Evolutionary conservation across 148 eudicot species (phyloP), one percentile per base, ranked within the genome.

Genomic region (Vaccinium macrocarpon): DNA sequence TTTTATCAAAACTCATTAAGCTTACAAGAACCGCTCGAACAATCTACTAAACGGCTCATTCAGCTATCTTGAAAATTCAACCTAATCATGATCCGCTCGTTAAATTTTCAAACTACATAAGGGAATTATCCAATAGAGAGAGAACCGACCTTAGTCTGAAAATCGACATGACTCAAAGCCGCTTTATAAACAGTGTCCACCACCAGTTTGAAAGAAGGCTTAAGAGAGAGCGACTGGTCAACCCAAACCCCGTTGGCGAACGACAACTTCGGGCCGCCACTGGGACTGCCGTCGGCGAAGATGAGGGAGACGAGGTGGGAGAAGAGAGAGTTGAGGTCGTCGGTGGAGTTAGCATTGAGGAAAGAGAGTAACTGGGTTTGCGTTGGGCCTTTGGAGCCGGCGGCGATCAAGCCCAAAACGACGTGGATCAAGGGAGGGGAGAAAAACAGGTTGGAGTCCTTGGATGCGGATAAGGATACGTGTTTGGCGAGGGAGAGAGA

Each of bases 201-300:
- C 53, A 93, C 83, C 74, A 87, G 85, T 70, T 88, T 90, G 80
- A 96, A 96, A 9, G 82, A 29, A 68, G 92, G 80, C 82, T 91
- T 92, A 46, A 94, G 76, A 32, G 85, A 68, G 19, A 92, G 83
- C 7, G 88, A 84, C 51, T 81, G 91, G 38, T 97, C 98, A 1
- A 93, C 85, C 99, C 98, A 97, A 35, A 93, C 89, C 5, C 97
- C 96, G 71, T 93, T 93, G 8, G 93, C 96, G 9, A 91, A 90
- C 1, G 94, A 88, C 88, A 97, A 49, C 81, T 62, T 70, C 14
- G 97, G 96, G 35, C 97, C 99, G 42, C 97, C 96, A 19, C n/a
- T 13, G 29, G 90, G 53, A 32, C 87, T 87, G 0, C 92, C 98
- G 82, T 93, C 96, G 29, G 95, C 85, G 29, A 97, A 87, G 29